These are phyloP conservation scores for Penicillium paxilli DNA, from an alignment of 495 filamentous ascomycete species.

Conservation along the genomic window DNA sequence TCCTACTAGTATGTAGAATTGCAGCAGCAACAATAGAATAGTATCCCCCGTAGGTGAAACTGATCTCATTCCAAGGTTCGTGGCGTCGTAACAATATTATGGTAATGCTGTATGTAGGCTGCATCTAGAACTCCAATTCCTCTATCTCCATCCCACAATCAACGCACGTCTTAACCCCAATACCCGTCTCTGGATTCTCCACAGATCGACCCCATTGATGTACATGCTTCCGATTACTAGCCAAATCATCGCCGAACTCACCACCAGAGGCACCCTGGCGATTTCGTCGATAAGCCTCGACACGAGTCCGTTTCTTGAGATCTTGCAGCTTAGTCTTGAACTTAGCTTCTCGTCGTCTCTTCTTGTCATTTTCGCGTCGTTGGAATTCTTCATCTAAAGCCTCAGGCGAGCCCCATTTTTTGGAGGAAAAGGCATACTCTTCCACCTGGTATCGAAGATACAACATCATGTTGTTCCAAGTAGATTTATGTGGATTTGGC, in stretches of 20 bases:
- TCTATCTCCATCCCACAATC: conserved; percentile 97
- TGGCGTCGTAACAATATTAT: conserved; percentile 9
- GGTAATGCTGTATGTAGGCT: background rate
- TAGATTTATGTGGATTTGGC: conserved; percentile 92
- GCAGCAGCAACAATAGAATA: too few relatives aligned
- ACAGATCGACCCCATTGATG: conserved; percentile 89
- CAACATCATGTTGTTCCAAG: conserved; percentile 98
- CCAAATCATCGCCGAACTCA: conserved; percentile 76
- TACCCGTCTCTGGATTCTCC: conserved; percentile 74
- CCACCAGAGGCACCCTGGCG: conserved; percentile 53
- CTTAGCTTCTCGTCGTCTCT: conserved; percentile 84
- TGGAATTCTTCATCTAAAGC: conserved; percentile 89
- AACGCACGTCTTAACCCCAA: conserved; percentile 79
- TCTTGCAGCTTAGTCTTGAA: conserved; percentile 87
- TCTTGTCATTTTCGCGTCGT: conserved; percentile 76
- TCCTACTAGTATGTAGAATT: background rate
- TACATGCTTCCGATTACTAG: conserved; percentile 68
- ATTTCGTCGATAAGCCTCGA: conserved; percentile 81
- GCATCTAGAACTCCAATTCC: conserved; percentile 71
- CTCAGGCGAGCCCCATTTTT: conserved; percentile 85
- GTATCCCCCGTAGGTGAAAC: too few relatives aligned
- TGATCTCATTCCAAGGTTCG: too few relatives aligned
- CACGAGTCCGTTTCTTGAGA: conserved; percentile 88
- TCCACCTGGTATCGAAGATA: conserved; percentile 93
- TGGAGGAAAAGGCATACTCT: conserved; percentile 77